Evolutionary conservation across 2,329 filamentous ascomycete genomes (phyloP), one percentile per base, ranked within the genome.

Genomic region (Phialemoniopsis sp.): DNA sequence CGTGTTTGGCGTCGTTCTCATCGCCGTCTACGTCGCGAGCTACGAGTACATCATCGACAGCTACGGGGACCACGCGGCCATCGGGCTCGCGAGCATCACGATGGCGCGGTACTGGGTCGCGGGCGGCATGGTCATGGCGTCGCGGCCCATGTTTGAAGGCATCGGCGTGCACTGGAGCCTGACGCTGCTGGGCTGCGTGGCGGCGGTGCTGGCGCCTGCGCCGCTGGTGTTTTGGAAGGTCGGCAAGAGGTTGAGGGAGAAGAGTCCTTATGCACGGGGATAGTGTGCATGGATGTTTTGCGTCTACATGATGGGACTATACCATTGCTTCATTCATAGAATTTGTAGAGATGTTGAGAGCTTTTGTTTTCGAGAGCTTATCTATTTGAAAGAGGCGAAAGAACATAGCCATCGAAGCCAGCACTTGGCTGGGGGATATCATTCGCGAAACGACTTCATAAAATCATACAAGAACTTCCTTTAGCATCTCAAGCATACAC

Each of bases 21-120:
- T 71, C 9, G 64, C 63, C 34, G 59, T 76, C 10, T 76, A 74
- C 53, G 68, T 75, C 43, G 65, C 61, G 38, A 66, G 59, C 31
- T 76, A 76, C 40, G 68, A 74, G 59, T 80, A 80, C 49, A 70
- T 80, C 38, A 78, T 80, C 41, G 74, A 80, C 46, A 64, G 63
- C 9, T 80, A 79, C 47, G 70, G 72, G 32, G 63, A 63, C 8
- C 76, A 74, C 44, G 66, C 73, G 0, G 75, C 55, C 8, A 53
- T 51, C 37, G 55, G 53, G 2, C 44, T 62, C 26, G 54, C 56
- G 5, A 59, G 57, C 35, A 57, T 61, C 37, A 60, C 56, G 0
- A 54, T 54, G 45, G 44, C 50, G 4, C 47, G 56, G 8, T 62
- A 62, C 30, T 39, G 59, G 5, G 52, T 64, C 10, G 60, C 63